Percentiles rank a stretch among this genome's conserved stretches.
phyloP scores from a whole-genome alignment of 2,329 filamentous ascomycete species.

The Aspergillus sp. region DNA sequence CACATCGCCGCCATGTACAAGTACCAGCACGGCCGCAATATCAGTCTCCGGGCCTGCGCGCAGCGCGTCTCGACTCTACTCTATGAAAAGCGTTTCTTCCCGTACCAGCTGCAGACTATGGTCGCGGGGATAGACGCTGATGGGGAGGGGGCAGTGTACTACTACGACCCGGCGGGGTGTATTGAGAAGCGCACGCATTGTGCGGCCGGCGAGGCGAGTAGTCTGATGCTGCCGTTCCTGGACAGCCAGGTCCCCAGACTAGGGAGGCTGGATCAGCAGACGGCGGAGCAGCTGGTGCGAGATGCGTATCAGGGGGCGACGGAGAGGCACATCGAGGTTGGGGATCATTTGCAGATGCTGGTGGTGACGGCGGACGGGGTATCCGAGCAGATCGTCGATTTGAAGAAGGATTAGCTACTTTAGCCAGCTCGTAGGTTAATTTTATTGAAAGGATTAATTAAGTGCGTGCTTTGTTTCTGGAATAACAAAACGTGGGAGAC shows the following conservation, averaged over 20 bases:
- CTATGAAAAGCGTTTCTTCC: neutral
- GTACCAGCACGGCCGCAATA: neutral
- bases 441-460: no score
- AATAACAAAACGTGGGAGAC: no score
- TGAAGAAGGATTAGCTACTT: neutral
- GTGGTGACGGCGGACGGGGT: neutral
- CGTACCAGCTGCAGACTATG: neutral
- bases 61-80: neutral
- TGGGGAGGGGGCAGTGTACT: neutral
- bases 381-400: neutral
- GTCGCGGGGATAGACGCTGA: neutral
- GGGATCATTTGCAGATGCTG: neutral
- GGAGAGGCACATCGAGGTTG: constrained; percentile 1
- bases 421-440: no score
- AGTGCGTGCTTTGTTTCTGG: no score
- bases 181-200: neutral
- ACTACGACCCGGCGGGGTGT: neutral
- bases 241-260: neutral
- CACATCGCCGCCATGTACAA: neutral
- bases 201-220: neutral
- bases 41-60: neutral
- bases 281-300: neutral
- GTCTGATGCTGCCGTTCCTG: neutral
- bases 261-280: neutral
- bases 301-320: neutral